Evolutionary conservation across 2,329 filamentous ascomycete species (phyloP), one percentile per base, ranked within the genome.

Genomic region (Arthrobotrys sinensis): DNA sequence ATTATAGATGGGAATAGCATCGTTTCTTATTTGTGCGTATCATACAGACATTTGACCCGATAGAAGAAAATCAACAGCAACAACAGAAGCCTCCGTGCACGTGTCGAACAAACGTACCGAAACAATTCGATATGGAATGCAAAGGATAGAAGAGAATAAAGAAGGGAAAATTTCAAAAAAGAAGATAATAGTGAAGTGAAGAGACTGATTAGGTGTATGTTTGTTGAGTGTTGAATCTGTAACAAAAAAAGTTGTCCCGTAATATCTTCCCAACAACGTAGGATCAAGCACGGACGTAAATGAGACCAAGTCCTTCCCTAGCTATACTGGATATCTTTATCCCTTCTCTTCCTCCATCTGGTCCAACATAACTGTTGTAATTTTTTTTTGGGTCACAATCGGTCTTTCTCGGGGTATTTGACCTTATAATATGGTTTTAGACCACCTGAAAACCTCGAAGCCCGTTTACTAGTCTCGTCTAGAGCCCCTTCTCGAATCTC

Each of bases 401-500:
- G 24, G 24, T 28, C 24, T 28, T 28, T 4, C 24, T 28, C 24
- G 24, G 24, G 24, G 24, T 28, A 28, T 28, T 2, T 4, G 24
- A 2, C 24, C 24, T 28, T 28, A 28, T 28, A 28, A 28, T 4
- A 4, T 28, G 4, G 24, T 28, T 4, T 28, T 28, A 28, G 24
- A 28, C 4, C 24, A 28, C 24, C 24, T 2, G 24, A 28, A 28
- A 36, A 57, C 3, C 43, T 28, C 50, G 46, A 32, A 53, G 36
- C 24, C 8, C 14, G 7, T 1, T 40, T 60, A 69, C 4, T 76
- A 76, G 21, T 69, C 64, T 14, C 72, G 48, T 19, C 72, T 34
- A 4, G 72, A 69, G 28, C 38, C 57, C 19, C 65, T 69, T 38
- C 53, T 75, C 10, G 70, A 75, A 68, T 75, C 70, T 24, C 40